phyloP scores from a whole-genome alignment of 2,329 filamentous ascomycete species.

The Penicillium fuscoglaucum region DNA sequence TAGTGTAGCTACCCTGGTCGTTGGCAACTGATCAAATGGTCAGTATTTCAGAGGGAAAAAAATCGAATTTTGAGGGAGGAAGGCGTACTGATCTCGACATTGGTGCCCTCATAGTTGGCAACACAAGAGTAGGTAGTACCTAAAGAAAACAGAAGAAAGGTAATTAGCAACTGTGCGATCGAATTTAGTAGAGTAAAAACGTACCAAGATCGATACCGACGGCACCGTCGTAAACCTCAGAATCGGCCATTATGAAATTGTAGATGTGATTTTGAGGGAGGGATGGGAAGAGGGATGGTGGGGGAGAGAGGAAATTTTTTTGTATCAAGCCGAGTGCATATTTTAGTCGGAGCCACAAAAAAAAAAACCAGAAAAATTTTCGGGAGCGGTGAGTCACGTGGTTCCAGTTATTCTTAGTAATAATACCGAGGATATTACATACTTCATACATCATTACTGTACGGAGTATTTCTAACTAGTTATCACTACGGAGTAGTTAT shows the following conservation, averaged over 20 bases:
- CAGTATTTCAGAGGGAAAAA: constrained; percentile 11
- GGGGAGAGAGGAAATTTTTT: constrained; percentile 30
- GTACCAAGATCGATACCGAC: constrained; percentile 99
- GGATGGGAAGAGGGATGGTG: constrained; percentile 26
- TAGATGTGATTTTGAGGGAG: constrained; percentile 21
- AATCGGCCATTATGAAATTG: constrained; percentile 29
- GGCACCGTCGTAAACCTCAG: constrained; percentile 88
- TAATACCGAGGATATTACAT: too few relatives aligned
- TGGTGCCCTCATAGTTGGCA: constrained; percentile 98
- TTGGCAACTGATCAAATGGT: constrained; percentile 70
- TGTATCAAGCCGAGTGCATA: constrained; percentile 26
- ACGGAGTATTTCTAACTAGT: too few relatives aligned
- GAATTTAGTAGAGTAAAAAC: constrained; percentile 38
- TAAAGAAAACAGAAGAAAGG: constrained; percentile 43
- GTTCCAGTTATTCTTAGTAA: background rate
- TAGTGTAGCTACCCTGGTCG: constrained; percentile 99
- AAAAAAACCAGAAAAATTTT: constrained; percentile 27
- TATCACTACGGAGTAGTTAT: too few relatives aligned
- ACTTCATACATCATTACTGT: too few relatives aligned
- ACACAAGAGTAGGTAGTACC: constrained; percentile 99
- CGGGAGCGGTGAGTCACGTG: constrained; percentile 29
- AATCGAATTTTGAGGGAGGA: background rate
- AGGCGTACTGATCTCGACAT: constrained; percentile 92
- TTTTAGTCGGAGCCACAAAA: constrained; percentile 24
- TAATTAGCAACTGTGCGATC: constrained; percentile 11